phyloP scores from a whole-genome alignment of 805 yeast genomes.

The Myxozyma neotropica region DNA sequence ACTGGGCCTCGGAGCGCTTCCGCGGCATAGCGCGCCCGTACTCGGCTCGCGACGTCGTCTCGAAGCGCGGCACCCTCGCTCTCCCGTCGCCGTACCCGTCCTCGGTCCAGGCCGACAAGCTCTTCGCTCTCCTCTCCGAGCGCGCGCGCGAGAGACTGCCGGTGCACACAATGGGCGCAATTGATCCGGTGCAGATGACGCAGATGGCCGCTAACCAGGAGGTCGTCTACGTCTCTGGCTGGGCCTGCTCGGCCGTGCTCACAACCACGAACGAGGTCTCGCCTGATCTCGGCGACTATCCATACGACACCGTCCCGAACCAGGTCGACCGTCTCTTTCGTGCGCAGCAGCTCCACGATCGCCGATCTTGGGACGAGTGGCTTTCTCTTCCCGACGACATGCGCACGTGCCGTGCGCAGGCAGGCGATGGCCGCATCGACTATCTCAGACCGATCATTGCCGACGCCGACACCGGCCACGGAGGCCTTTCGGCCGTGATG shows the following conservation, averaged over 20 bases:
- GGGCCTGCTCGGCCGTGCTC: slow-evolving; percentile 60
- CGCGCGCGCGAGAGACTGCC: slow-evolving; percentile 51
- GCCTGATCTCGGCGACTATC: slow-evolving; percentile 71
- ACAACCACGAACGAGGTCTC: slow-evolving; percentile 65
- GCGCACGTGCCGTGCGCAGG: slow-evolving; percentile 35
- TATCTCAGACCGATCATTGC: slow-evolving; percentile 65
- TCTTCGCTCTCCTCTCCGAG: slow-evolving; percentile 50
- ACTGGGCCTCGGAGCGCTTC: slow-evolving; percentile 57
- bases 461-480: slow-evolving; percentile 70
- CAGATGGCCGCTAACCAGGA: slow-evolving; percentile 58
- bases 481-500: slow-evolving; percentile 64
- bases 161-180: slow-evolving; percentile 60
- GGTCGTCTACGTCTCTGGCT: slow-evolving; percentile 60
- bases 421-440: slow-evolving; percentile 45
- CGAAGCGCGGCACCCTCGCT: slow-evolving; percentile 53
- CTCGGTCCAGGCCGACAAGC: slow-evolving; percentile 56
- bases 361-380: slow-evolving; percentile 51
- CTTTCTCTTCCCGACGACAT: slow-evolving; percentile 37
- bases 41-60: slow-evolving; percentile 54
- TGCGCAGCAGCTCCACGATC: slow-evolving; percentile 62
- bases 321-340: slow-evolving; percentile 62
- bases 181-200: slow-evolving; percentile 65
- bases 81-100: slow-evolving; percentile 48
- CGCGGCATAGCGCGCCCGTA: slow-evolving; percentile 55
- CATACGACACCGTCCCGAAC: slow-evolving; percentile 70